phyloP scores from a whole-genome alignment of 1,139 yeast genomes.

The Geotrichum candidum region DNA sequence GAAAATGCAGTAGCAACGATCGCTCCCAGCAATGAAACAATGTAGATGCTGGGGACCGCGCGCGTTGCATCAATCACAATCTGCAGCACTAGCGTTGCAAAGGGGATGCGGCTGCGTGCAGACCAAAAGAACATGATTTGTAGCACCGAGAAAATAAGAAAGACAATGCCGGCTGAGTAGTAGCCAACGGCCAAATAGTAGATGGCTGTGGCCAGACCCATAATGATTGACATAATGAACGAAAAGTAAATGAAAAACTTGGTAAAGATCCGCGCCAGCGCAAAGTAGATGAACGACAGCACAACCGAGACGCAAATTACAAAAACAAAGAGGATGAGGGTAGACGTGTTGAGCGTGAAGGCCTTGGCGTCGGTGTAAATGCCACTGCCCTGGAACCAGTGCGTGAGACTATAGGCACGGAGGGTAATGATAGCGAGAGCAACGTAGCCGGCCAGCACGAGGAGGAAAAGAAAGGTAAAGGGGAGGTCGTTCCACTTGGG shows the following conservation, averaged over 20 bases:
- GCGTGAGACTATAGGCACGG: slow-evolving; percentile 53
- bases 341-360: slow-evolving; percentile 66
- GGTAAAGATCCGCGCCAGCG: slow-evolving; percentile 60
- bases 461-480: slow-evolving; percentile 52
- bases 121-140: slow-evolving; percentile 43
- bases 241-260: slow-evolving; percentile 64
- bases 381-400: slow-evolving; percentile 56
- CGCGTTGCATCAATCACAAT: slow-evolving; percentile 73
- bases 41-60: slow-evolving; percentile 59
- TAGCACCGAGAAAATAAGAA: slow-evolving; percentile 48
- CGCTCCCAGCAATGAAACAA: slow-evolving; percentile 61
- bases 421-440: slow-evolving; percentile 67
- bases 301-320: slow-evolving; percentile 57
- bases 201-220: slow-evolving; percentile 72
- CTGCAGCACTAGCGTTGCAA: slow-evolving; percentile 68
- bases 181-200: slow-evolving; percentile 54
- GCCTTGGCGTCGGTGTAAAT: slow-evolving; percentile 51
- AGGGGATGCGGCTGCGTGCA: slow-evolving; percentile 62
- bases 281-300: slow-evolving; percentile 50
- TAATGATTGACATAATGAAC: slow-evolving; percentile 56
- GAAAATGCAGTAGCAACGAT: slow-evolving; percentile 60
- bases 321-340: slow-evolving; percentile 65
- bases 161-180: slow-evolving; percentile 76
- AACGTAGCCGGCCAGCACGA: slow-evolving; percentile 60
- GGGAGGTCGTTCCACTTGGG: slow-evolving; percentile 59